A percentile compares a stretch with the other conserved stretches of the same genome.
These are phyloP conservation scores for Linnemannia zychae DNA, from an alignment of 192 early-diverging fungal species.

Conservation along the genomic window DNA sequence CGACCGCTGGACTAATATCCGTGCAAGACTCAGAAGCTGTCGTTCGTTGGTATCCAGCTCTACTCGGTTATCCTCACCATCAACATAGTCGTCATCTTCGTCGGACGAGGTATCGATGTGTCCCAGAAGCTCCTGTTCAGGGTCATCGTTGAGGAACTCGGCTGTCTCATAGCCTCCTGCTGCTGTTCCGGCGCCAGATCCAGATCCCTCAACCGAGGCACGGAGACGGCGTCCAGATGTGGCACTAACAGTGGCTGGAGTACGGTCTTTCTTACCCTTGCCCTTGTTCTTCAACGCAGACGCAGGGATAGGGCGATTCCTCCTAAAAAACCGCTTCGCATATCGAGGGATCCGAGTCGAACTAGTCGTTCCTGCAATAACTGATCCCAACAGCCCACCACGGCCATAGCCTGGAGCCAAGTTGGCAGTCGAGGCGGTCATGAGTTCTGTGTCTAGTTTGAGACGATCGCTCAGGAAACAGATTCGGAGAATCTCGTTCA, in stretches of 20 bases:
- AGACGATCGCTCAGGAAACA: conserved; percentile 56
- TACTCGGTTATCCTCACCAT: conserved; percentile 19
- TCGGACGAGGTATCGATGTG: conserved; percentile 11
- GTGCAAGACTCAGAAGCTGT: conserved; percentile 74
- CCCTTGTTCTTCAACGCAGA: neutral
- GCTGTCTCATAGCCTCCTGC: neutral
- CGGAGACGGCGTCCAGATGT: conserved; percentile 28
- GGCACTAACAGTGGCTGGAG: conserved; percentile 26
- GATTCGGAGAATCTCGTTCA: conserved; percentile 76
- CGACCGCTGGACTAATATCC: conserved; percentile 77
- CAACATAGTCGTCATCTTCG: conserved; percentile 6
- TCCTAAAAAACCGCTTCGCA: conserved; percentile 29
- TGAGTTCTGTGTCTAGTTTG: conserved; percentile 45
- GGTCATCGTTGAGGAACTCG: conserved; percentile 8
- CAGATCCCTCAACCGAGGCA: conserved; percentile 2
- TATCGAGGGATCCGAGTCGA: conserved; percentile 16
- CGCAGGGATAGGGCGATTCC: conserved; percentile 12
- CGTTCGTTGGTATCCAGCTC: conserved; percentile 67
- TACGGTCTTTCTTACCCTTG: conserved; percentile 37
- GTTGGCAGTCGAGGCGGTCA: conserved; percentile 45
- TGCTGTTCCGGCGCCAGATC: conserved; percentile 3
- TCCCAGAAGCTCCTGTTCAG: neutral
- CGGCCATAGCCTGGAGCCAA: neutral
- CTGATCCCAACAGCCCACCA: neutral
- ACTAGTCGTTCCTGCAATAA: neutral